Conservation (phyloP, 108 stramenopile genomes). For the Chaetoceros muelleri region DNA sequence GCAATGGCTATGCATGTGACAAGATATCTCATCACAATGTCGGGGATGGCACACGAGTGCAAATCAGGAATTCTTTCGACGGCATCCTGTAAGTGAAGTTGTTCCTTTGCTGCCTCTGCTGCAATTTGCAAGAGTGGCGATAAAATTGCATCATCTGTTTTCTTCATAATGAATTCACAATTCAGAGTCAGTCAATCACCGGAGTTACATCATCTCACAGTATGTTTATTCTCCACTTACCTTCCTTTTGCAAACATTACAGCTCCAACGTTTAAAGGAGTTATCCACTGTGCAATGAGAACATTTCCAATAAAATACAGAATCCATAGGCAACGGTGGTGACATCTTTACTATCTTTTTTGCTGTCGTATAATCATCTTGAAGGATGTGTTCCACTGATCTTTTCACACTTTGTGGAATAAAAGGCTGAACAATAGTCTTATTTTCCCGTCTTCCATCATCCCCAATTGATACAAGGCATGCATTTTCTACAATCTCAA, state of each 20-base stretch:
- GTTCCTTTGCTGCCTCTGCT: constrained; percentile 15
- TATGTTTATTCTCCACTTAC: too few relatives aligned
- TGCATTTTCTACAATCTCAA: too few relatives aligned
- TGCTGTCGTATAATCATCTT: too few relatives aligned
- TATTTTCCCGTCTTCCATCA: too few relatives aligned
- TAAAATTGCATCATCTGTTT: constrained; percentile 1
- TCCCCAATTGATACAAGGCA: too few relatives aligned
- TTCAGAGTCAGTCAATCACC: too few relatives aligned
- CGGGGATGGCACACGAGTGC: constrained; percentile 8
- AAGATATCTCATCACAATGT: constrained; percentile 15
- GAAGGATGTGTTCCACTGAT: too few relatives aligned
- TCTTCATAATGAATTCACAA: too few relatives aligned
- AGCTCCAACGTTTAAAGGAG: constrained; percentile 12
- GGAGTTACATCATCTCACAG: too few relatives aligned
- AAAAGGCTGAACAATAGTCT: too few relatives aligned
- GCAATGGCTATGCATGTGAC: constrained; percentile 18
- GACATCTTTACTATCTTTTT: too few relatives aligned
- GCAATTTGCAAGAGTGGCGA: constrained; percentile 20
- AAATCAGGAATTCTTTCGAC: constrained; percentile 2
- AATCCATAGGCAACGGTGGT: constrained; percentile 4
- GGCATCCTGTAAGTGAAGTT: constrained; percentile 7
- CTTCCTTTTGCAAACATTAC: constrained; percentile 12
- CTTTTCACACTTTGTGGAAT: too few relatives aligned
- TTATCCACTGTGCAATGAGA: constrained; percentile 24
- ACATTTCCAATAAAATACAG: constrained; percentile 25